These are phyloP conservation scores for Cunninghamia lanceolata DNA, from an alignment of 75 land plant species.

Conservation along the genomic window DNA sequence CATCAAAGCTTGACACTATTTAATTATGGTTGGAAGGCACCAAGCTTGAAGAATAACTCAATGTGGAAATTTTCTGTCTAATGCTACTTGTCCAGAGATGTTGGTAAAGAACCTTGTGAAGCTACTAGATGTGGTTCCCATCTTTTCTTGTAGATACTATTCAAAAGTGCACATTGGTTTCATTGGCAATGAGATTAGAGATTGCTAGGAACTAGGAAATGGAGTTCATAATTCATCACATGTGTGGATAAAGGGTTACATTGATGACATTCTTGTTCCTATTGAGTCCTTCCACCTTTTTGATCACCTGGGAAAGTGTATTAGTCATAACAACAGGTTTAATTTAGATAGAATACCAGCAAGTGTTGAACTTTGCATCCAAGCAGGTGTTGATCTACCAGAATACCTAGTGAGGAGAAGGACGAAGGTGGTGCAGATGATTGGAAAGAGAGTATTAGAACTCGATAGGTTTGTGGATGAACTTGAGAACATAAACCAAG, in stretches of 20 bases:
- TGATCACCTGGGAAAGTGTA: constrained; percentile 68
- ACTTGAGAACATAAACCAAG: constrained; percentile 18
- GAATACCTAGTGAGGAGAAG: constrained; percentile 57
- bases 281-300: constrained; percentile 69
- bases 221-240: constrained; percentile 45
- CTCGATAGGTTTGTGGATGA: constrained; percentile 43
- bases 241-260: constrained; percentile 65
- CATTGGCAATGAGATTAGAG: too few relatives aligned
- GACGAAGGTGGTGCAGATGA: constrained; percentile 40
- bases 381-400: constrained; percentile 69
- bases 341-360: too few relatives aligned
- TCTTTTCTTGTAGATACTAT: constrained; percentile 61
- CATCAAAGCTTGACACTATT: too few relatives aligned
- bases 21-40: too few relatives aligned
- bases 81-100: too few relatives aligned
- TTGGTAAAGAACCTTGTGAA: constrained; percentile 61
- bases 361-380: constrained; percentile 74
- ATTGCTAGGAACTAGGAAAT: constrained; percentile 55
- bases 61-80: too few relatives aligned
- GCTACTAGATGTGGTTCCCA: constrained; percentile 67
- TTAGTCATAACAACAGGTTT: constrained; percentile 59
- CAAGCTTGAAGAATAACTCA: too few relatives aligned
- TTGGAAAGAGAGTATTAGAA: constrained; percentile 55
- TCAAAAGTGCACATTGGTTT: constrained; percentile 58
- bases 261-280: constrained; percentile 57